Evolutionary conservation across 208 protist species (phyloP), one percentile per base, ranked within the genome.

Genomic region (Leishmania turanica): DNA sequence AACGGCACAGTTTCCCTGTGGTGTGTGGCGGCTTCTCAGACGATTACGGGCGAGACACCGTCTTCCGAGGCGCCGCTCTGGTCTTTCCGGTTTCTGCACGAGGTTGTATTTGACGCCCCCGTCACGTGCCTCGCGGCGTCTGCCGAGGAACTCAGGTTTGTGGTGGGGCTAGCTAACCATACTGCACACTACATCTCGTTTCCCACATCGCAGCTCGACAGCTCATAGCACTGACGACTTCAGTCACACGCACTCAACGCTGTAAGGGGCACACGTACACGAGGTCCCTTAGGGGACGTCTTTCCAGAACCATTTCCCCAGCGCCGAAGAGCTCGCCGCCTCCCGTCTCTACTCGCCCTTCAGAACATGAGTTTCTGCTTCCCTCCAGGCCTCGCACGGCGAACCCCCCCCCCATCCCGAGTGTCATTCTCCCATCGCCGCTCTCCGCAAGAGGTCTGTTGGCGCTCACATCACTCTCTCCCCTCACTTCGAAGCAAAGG

Each of bases 1-100:
- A 71, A 82, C 78, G 82, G 82, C 47, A 77, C 73, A 37, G 82
- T 86, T 2, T 86, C 82, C 45, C 73, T 86, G 51, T 86, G 82
- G 82, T 80, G 77, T 75, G 58, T 77, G 3, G 66, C 80, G 47
- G 77, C 82, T 19, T 79, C 82, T 34, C 82, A 86, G 54, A 77
- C 34, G 19, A 79, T 82, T 73, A 34, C 74, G 51, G 77, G 31
- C 15, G 78, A 68, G 42, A 27, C 74, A n/a, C 56, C 53, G 53
- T 37, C 60, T 49, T 15, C 78, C 19, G 74, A 77, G 2, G 53
- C 73, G 47, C 78, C 82, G 34, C 73, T 86, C 45, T 86, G 82
- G 82, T 80, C 82, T 31, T 86, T 86, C 37, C 72, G 79, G 37
- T 82, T 82, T 47, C 56, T 82, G 47, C 78, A 82, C 82, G 66